These are phyloP conservation scores for Euryodendron excelsum DNA, from an alignment of 148 eudicot species.

Conservation along the genomic window DNA sequence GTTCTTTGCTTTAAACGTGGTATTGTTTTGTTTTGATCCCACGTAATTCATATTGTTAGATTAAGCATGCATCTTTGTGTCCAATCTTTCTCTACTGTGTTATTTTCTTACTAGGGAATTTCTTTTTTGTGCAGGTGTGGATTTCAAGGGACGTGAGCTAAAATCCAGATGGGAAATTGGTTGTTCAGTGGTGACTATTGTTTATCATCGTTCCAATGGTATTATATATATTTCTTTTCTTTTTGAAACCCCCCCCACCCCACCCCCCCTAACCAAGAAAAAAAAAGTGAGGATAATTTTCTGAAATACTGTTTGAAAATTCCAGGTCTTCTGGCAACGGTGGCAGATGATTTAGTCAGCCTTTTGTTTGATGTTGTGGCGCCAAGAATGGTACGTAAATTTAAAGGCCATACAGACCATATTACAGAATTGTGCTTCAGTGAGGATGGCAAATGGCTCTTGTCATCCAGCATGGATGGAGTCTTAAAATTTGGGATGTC, in stretches of 20 bases:
- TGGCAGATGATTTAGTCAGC: constrained; percentile 80
- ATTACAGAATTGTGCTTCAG: constrained; percentile 91
- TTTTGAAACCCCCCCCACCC: not conserved
- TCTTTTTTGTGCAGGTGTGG: constrained; percentile 61
- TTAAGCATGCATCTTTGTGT: not conserved
- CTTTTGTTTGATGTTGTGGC: constrained; percentile 93
- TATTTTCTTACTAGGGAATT: not conserved
- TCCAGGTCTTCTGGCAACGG: constrained; percentile 86
- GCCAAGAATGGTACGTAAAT: constrained; percentile 84
- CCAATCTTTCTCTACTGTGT: constrained; percentile 1
- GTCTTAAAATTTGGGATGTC: constrained; percentile 93
- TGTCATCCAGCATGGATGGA: constrained; percentile 98
- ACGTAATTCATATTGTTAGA: too few relatives aligned
- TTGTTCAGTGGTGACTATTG: constrained; percentile 65
- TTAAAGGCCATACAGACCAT: constrained; percentile 93
- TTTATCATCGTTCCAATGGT: constrained; percentile 85
- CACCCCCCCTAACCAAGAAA: not conserved
- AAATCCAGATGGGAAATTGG: constrained; percentile 83
- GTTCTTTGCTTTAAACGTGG: too few relatives aligned
- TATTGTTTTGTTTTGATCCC: too few relatives aligned
- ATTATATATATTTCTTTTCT: constrained; percentile 4
- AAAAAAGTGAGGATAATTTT: not conserved
- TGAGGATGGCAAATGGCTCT: constrained; percentile 99
- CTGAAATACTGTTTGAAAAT: constrained; percentile 2
- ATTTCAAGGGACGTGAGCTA: constrained; percentile 68